Base-by-base conservation (phyloP, 495 filamentous ascomycete genomes). In the Durotheca rogersii region DNA sequence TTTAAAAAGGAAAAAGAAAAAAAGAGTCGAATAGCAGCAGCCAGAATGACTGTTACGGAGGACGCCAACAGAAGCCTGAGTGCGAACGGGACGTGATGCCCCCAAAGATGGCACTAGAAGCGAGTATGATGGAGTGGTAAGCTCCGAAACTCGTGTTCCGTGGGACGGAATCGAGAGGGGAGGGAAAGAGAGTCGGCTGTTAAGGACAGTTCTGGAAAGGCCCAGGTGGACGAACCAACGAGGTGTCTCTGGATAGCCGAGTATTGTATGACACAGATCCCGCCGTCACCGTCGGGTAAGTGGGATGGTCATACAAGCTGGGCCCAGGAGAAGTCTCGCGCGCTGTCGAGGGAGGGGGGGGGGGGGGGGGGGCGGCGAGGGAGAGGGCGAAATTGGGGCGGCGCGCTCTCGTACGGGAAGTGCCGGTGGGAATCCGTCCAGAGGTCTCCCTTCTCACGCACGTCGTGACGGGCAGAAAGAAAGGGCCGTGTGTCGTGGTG, bases 231-330 rank as follows among this genome's bases (percentile, higher is more conserved):
- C 43, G 49, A 63, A 32, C 62, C 59, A 65, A 65, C 62, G 59
- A 60, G 60, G 56, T 63, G 62, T 64, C 55, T 61, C 62, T 63
- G 60, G 54, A 61, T 62, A 64, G 44, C 65, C 60, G 57, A 64
- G 57, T 62, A 59, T 54, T 54, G 72, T 73, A 67, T 61, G 56
- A 73, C 70, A 70, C 58, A 70, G 68, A 72, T 70, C 65, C 69
- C 65, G 69, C 66, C 62, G 65, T 68, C 62, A 67, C 69, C 59
- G 53, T 63, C 56, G 56, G 59, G 47, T 55, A 60, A 51, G 61
- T 48, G 29, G 35, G 20, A 32, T 47, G 57, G 59, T 60, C 59
- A 58, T 58, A 62, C 62, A 63, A 57, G 32, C 48, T 57, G 49
- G 49, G 41, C 42, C 47, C 53, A 58, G 60, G 47, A 58, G 59